Percentiles rank a stretch among this genome's conserved stretches.
Conservation (phyloP, 805 yeast species). For the Metschnikowia koreensis region DNA sequence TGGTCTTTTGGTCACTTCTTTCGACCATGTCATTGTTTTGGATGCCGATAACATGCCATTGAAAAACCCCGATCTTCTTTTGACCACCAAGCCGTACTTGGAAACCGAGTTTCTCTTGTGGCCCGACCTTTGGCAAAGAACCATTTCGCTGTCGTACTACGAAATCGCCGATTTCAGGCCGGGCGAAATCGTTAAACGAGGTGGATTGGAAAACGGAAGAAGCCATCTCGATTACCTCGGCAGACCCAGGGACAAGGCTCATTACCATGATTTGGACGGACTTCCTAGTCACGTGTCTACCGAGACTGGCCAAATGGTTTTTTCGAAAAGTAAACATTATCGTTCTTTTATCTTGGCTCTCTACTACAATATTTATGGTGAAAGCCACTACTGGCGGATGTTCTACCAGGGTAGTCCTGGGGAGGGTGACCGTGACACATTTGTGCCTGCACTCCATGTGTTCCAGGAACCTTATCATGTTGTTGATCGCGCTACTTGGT, state of each 20-base stretch:
- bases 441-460: conserved; percentile 37
- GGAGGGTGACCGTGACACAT: conserved; percentile 36
- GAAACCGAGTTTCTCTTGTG: conserved; percentile 30
- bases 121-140: conserved; percentile 38
- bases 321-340: conserved; percentile 32
- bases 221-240: conserved; percentile 20
- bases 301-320: conserved; percentile 37
- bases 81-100: conserved; percentile 25
- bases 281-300: conserved; percentile 27
- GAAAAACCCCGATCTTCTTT: conserved; percentile 27
- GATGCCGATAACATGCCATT: conserved; percentile 37
- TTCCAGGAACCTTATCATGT: conserved; percentile 33
- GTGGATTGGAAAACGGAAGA: conserved; percentile 27
- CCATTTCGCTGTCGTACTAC: conserved; percentile 32
- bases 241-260: conserved; percentile 18
- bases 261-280: conserved; percentile 33
- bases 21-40: conserved; percentile 31
- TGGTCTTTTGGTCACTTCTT: conserved; percentile 33
- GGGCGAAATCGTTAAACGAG: conserved; percentile 31
- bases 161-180: conserved; percentile 29
- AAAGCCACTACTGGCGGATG: conserved; percentile 26
- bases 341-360: conserved; percentile 28
- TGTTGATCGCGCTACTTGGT: conserved; percentile 23
- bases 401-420: conserved; percentile 37
- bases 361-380: conserved; percentile 34